These are phyloP conservation scores for Clonostachys rosea DNA, from an alignment of 2,329 filamentous ascomycete species.

Conservation along the genomic window DNA sequence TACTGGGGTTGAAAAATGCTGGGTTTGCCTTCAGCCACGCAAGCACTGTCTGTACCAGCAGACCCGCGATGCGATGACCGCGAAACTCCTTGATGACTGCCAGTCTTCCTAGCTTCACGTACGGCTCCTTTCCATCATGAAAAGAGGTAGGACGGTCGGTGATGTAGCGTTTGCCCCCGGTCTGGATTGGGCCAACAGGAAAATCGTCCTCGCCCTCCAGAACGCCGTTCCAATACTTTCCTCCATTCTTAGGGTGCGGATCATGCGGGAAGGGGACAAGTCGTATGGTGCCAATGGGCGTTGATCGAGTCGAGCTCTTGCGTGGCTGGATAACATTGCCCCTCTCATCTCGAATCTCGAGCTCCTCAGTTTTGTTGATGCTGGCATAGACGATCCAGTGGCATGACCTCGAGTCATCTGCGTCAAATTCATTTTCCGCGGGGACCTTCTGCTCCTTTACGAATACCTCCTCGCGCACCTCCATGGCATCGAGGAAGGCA, in stretches of 20 bases:
- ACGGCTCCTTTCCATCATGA: conserved; percentile 64
- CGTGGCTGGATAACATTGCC: conserved; percentile 33
- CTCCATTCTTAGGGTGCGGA: conserved; percentile 52
- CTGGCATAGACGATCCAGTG: conserved; percentile 86
- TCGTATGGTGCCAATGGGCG: conserved; percentile 69
- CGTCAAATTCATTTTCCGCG: conserved; percentile 70
- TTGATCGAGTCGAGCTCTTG: conserved; percentile 34
- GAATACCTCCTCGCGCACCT: conserved; percentile 56
- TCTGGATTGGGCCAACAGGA: neutral
- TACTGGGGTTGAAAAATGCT: conserved; percentile 45
- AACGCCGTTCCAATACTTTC: conserved; percentile 38
- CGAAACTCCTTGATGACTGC: conserved; percentile 65
- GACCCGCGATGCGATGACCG: conserved; percentile 56
- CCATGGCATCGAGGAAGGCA: conserved; percentile 60
- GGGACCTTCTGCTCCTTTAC: conserved; percentile 54
- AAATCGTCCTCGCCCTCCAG: conserved; percentile 17
- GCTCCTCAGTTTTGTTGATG: conserved; percentile 40
- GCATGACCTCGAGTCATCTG: conserved; percentile 72
- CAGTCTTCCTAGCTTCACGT: conserved; percentile 77
- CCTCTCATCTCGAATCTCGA: conserved; percentile 36
- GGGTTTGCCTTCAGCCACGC: conserved; percentile 63
- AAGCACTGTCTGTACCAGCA: conserved; percentile 64
- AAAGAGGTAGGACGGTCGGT: conserved; percentile 41
- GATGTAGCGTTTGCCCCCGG: conserved; percentile 10
- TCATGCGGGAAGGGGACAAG: conserved; percentile 77